Percentiles rank a stretch among this genome's conserved stretches.
Conservation (phyloP, 1,284 basidiomycete species). For the Leccinum variabile region DNA sequence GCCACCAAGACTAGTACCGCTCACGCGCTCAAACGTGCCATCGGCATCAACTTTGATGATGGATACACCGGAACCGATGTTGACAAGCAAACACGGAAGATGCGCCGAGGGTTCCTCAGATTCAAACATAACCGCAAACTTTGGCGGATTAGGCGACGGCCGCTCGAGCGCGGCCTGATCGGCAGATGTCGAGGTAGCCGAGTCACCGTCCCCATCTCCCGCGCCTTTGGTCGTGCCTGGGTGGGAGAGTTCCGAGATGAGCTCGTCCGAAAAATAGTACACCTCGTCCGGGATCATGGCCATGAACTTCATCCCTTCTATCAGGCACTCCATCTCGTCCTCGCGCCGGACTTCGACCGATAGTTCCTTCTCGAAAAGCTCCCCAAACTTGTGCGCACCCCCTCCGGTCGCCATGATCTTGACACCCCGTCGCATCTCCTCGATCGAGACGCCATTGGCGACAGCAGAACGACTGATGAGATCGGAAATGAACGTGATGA, state of each 20-base stretch:
- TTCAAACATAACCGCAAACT: conserved; percentile 88
- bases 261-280: conserved; percentile 98
- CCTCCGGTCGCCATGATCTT: conserved; percentile 99
- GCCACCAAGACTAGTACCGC: conserved; percentile 96
- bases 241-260: conserved; percentile 87
- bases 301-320: conserved; percentile 96
- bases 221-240: conserved; percentile 36
- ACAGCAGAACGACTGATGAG: conserved; percentile 87
- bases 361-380: conserved; percentile 74
- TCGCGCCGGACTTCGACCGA: conserved; percentile 87
- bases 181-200: conserved; percentile 9
- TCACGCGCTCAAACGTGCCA: conserved; percentile 94
- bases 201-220: conserved; percentile 12
- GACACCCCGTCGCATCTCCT: conserved; percentile 90
- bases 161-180: conserved; percentile 61
- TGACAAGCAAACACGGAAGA: conserved; percentile 94
- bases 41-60: conserved; percentile 97
- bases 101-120: conserved; percentile 74
- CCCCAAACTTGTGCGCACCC: conserved; percentile 93
- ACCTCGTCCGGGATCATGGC: conserved; percentile 96
- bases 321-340: conserved; percentile 99
- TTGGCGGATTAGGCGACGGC: conserved; percentile 90
- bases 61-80: conserved; percentile 97
- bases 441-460: conserved; percentile 86
- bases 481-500: conserved; percentile 85